phyloP scores from a whole-genome alignment of 768 basidiomycete species.

The Boletus tylopilopsis region DNA sequence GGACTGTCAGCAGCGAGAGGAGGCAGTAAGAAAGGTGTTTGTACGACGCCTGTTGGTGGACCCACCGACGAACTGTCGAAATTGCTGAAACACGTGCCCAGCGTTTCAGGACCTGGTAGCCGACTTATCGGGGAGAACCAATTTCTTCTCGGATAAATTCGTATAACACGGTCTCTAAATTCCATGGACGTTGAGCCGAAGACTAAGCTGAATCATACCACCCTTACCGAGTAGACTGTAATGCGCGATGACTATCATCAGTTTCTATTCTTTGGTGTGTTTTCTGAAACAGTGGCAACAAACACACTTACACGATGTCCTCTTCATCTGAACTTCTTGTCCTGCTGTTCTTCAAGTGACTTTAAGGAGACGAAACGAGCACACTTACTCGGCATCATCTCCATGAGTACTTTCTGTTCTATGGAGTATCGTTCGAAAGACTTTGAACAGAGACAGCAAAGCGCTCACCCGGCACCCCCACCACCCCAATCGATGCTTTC shows the following conservation, averaged over 20 bases:
- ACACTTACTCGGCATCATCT: neutral
- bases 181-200: neutral
- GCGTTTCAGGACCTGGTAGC: neutral
- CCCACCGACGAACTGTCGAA: conserved; percentile 12
- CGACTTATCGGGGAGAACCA: conserved; percentile 17
- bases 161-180: neutral
- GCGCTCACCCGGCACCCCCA: too few species aligned
- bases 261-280: neutral
- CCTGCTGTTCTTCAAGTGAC: neutral
- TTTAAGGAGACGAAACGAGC: neutral
- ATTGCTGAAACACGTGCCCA: neutral
- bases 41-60: neutral
- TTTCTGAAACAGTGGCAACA: neutral
- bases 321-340: neutral
- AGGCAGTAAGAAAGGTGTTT: neutral
- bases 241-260: neutral
- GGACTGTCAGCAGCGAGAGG: neutral
- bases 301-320: neutral
- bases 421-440: neutral
- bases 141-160: conserved; percentile 4
- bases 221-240: neutral
- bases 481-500: too few species aligned
- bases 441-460: neutral
- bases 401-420: neutral
- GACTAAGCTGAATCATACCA: neutral